Percentiles rank a stretch among this genome's conserved stretches.
Conservation (phyloP, 306 rosid genomes). For the Castanea crenata region DNA sequence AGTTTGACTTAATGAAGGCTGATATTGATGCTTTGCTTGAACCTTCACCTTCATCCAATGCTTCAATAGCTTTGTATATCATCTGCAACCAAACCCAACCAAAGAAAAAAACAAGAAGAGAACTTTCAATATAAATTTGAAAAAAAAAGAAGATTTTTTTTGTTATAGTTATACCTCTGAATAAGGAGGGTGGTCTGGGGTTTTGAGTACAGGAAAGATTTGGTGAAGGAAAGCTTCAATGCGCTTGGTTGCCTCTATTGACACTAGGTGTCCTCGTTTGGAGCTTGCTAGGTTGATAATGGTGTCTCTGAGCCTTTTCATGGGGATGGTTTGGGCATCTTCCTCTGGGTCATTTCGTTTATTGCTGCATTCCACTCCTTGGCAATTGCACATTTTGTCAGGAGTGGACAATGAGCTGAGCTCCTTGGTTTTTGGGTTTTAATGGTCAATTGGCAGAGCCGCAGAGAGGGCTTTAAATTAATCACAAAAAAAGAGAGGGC, state of each 20-base stretch:
- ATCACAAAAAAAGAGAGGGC: too few relatives aligned
- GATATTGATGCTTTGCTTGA: neutral
- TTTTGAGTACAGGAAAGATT: neutral
- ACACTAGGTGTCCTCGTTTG: neutral
- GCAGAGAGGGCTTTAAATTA: too few relatives aligned
- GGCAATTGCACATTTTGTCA: neutral
- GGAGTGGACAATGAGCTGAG: too few relatives aligned
- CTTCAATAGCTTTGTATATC: slow-evolving; percentile 4
- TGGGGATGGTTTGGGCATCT: neutral
- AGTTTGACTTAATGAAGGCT: neutral
- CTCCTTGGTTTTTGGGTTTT: too few relatives aligned
- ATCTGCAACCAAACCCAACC: neutral
- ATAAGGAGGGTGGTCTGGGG: neutral
- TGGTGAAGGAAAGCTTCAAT: neutral
- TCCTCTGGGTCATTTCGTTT: neutral
- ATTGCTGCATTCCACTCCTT: neutral
- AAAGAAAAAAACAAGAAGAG: neutral
- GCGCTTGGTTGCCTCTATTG: neutral
- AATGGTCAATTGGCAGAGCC: too few relatives aligned
- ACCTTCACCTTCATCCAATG: neutral
- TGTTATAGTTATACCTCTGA: neutral
- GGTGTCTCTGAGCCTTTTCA: neutral
- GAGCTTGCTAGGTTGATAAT: slow-evolving; percentile 1
- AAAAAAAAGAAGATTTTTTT: too few relatives aligned
- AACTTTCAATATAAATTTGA: neutral